Evolutionary conservation across 2,329 filamentous ascomycete species (phyloP), one percentile per base, ranked within the genome.

Genomic region (Colletotrichum sublineola): DNA sequence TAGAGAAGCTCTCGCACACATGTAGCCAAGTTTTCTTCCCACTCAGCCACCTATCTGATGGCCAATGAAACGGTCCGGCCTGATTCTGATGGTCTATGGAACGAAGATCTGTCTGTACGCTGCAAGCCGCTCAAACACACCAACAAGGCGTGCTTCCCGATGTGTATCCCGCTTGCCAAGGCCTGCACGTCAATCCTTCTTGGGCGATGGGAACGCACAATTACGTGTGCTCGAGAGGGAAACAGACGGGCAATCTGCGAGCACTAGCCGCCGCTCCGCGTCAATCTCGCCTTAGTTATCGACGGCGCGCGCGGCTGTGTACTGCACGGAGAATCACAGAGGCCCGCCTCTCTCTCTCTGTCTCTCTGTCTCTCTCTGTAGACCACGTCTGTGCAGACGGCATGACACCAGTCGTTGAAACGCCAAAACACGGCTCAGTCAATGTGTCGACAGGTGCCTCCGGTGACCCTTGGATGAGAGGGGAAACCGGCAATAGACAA

Each of bases 31-130:
- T 24, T 31, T 40, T 40, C 20, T 40, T 33, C n/a, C 14, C 24
- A 60, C 69, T 63, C 69, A 60, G 69, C 69, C 69, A 69, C 69
- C 36, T 62, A 44, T 58, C 50, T 58, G 57, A 68, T 58, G 8
- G 18, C 8, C 31, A 53, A 44, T 60, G 69, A 69, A 69, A 69
- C 65, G 36, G n/a, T 12, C 42, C 50, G 36, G 24, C 38, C 65
- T 24, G 24, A 38, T 3, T 24, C 44, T 42, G 31, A 42, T 29
- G 33, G 24, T 24, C 14, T 15, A 29, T 40, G 36, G 55, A 33
- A 36, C 12, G 18, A 36, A 31, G 20, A 42, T 29, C 2, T 7
- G 18, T 18, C 24, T 20, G 40, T 15, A 31, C 14, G 44, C 33
- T 38, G 38, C n/a, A 24, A 61, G 20, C 44, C 44, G 69, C 29